phyloP scores from a whole-genome alignment of 1,284 basidiomycete genomes.

The Trichosporon asahii region DNA sequence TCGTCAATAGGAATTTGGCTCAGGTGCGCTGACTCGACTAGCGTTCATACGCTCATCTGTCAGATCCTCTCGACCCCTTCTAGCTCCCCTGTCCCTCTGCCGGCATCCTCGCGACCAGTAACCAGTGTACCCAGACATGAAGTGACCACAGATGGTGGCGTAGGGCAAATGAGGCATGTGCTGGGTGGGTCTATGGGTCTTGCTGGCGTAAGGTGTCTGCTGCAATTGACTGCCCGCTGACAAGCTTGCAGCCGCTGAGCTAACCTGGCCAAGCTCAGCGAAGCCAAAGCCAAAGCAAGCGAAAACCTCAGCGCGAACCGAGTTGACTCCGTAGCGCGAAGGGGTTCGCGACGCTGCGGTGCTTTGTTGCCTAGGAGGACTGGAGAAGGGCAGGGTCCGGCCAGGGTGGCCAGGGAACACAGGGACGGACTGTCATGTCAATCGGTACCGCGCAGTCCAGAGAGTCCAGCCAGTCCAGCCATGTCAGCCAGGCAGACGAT shows the following conservation, averaged over 20 bases:
- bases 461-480: background rate
- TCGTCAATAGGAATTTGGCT: conserved; percentile 10
- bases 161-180: background rate
- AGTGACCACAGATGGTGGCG: background rate
- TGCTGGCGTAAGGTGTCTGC: background rate
- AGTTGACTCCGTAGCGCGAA: background rate
- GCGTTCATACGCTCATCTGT: background rate
- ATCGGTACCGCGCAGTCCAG: background rate
- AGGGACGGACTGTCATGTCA: background rate
- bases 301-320: background rate
- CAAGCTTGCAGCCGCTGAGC: background rate
- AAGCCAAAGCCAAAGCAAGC: background rate
- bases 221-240: background rate
- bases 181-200: background rate
- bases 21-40: conserved; percentile 3
- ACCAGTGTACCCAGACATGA: background rate
- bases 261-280: background rate
- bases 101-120: background rate
- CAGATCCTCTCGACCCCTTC: background rate
- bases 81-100: background rate
- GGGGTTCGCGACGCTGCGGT: background rate
- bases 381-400: background rate
- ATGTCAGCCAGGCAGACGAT: background rate
- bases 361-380: background rate
- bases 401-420: background rate